Conservation (phyloP, 495 filamentous ascomycete species). For the Penicillium desertorum region DNA sequence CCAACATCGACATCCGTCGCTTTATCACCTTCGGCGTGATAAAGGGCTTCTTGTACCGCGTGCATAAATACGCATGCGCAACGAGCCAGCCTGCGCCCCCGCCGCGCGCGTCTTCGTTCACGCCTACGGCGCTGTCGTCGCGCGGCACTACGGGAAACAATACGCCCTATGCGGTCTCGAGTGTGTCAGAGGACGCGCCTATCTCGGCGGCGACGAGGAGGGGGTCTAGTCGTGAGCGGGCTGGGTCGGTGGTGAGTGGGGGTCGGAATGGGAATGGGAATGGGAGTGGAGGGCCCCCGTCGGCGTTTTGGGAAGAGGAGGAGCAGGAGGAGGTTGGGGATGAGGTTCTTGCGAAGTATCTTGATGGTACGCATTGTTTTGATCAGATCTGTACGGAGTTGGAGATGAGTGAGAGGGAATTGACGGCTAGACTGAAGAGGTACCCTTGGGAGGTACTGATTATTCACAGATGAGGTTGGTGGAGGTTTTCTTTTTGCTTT, state of each 20-base stretch:
- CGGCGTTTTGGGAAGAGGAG: constrained; percentile 34
- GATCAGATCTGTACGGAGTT: constrained; percentile 88
- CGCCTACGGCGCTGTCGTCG: constrained; percentile 35
- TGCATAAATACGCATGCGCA: constrained; percentile 83
- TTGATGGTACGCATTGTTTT: constrained; percentile 81
- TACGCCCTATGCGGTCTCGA: constrained; percentile 40
- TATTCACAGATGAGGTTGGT: constrained; percentile 52
- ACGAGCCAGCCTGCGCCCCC: constrained; percentile 44
- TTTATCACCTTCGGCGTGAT: constrained; percentile 95
- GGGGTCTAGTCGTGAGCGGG: constrained; percentile 24
- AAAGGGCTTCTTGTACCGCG: constrained; percentile 90
- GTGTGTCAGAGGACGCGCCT: constrained; percentile 34
- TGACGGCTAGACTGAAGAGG: constrained; percentile 51
- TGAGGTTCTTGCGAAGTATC: constrained; percentile 58
- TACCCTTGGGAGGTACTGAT: constrained; percentile 53
- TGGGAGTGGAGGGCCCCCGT: constrained; percentile 20
- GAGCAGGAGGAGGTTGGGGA: constrained; percentile 39
- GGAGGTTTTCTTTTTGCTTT: not conserved
- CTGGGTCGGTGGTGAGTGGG: constrained; percentile 35
- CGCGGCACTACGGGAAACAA: constrained; percentile 39
- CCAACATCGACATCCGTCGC: constrained; percentile 78
- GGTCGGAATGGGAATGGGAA: constrained; percentile 23
- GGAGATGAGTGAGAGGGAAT: constrained; percentile 56
- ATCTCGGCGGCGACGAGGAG: constrained; percentile 19
- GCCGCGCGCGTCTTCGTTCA: constrained; percentile 27